Conservation (phyloP, 2,329 filamentous ascomycete genomes). For the Stagonosporopsis cucurbitacearum region DNA sequence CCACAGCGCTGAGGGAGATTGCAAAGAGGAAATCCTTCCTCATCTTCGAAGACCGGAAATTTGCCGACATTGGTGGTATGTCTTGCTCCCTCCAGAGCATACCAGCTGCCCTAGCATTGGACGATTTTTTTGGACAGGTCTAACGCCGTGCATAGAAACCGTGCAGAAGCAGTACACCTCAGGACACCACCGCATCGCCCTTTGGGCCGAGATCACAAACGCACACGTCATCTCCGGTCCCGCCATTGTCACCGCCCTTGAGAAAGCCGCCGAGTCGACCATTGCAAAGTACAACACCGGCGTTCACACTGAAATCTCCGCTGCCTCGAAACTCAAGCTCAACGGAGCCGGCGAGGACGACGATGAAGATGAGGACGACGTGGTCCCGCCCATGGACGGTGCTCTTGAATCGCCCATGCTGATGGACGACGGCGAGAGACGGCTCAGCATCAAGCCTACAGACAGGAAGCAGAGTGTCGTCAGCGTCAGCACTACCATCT, state of each 20-base stretch:
- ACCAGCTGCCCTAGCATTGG: not conserved
- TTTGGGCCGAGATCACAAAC: conserved; percentile 61
- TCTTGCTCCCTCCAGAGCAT: conserved; percentile 10
- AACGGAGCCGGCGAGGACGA: conserved; percentile 38
- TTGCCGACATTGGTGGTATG: conserved; percentile 63
- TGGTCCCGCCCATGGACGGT: conserved; percentile 45
- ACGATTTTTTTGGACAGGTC: not conserved
- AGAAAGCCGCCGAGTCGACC: conserved; percentile 55
- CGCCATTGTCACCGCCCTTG: conserved; percentile 58
- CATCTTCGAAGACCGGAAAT: conserved; percentile 63
- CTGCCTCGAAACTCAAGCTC: conserved; percentile 35
- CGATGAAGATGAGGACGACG: conserved; percentile 41
- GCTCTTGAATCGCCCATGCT: conserved; percentile 43
- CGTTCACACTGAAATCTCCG: conserved; percentile 59
- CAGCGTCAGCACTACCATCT: conserved; percentile 77
- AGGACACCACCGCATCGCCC: conserved; percentile 58
- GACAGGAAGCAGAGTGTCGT: conserved; percentile 81
- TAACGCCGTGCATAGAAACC: conserved; percentile 51
- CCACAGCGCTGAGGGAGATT: conserved; percentile 56
- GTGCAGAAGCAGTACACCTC: conserved; percentile 62
- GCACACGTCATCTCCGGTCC: conserved; percentile 61
- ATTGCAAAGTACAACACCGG: conserved; percentile 58
- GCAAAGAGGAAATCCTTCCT: conserved; percentile 58
- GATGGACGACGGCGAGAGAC: conserved; percentile 39
- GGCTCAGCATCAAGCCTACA: conserved; percentile 48